Conservation (phyloP, 352 stramenopile species). For the Globisporangium irregulare region DNA sequence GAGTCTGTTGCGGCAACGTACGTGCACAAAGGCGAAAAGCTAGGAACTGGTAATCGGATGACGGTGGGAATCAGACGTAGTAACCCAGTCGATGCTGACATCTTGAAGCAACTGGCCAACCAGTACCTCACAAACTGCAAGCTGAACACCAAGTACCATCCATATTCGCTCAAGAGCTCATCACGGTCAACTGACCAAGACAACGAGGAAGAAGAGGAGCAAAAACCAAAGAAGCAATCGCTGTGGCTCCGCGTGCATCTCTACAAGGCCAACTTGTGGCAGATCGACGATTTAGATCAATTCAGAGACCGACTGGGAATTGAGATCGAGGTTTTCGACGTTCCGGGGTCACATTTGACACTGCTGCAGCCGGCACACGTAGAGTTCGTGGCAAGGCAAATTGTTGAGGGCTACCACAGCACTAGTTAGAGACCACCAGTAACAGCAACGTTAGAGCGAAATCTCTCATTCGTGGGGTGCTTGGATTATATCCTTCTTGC, state of each 20-base stretch:
- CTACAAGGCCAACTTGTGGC: constrained; percentile 1
- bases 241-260: constrained; percentile 5
- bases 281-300: neutral
- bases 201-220: neutral
- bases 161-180: neutral
- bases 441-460: neutral
- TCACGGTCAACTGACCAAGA: neutral
- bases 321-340: neutral
- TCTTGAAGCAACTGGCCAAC: constrained; percentile 1
- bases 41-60: neutral
- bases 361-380: neutral
- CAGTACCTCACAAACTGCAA: constrained; percentile 10
- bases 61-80: neutral
- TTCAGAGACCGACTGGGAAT: neutral
- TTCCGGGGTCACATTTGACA: constrained; percentile 1
- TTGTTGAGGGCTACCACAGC: neutral
- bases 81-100: neutral
- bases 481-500: no score
- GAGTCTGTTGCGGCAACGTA: neutral
- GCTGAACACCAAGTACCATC: constrained; percentile 6
- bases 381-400: neutral
- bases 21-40: neutral
- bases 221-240: neutral
- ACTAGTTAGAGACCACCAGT: neutral
- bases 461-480: no score